Conservation (phyloP, 179 eudicot genomes). For the Patellifolia procumbens region DNA sequence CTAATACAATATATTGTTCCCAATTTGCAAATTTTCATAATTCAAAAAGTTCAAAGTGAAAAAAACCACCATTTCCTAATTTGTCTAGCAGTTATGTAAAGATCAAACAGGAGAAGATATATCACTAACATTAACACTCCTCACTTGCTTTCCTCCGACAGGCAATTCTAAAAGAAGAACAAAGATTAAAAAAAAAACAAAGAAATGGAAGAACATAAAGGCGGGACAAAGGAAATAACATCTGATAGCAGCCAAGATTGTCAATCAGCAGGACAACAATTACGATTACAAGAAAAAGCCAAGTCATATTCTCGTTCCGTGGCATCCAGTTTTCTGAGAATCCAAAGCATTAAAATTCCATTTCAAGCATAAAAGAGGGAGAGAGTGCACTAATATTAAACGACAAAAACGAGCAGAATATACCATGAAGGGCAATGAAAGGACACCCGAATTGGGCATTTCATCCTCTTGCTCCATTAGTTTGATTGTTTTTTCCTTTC, state of each 20-base stretch:
- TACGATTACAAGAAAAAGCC: not conserved
- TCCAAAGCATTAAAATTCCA: not conserved
- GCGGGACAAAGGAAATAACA: not conserved
- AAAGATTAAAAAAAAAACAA: not conserved
- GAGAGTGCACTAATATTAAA: not conserved
- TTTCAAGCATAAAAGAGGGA: not conserved
- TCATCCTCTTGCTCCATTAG: slow-evolving; percentile 72
- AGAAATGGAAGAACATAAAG: not conserved
- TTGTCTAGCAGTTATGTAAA: not conserved
- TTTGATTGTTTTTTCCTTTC: slow-evolving; percentile 70
- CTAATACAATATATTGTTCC: not conserved
- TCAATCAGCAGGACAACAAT: not conserved
- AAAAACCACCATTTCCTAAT: too few species aligned
- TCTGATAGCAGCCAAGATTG: not conserved
- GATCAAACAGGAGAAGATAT: not conserved
- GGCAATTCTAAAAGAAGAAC: not conserved
- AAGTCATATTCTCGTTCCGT: not conserved
- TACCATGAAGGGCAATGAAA: slow-evolving; percentile 96
- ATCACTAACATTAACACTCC: not conserved
- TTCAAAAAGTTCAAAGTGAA: too few species aligned
- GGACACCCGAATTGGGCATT: slow-evolving; percentile 74
- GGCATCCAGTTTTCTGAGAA: not conserved
- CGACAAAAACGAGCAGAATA: not conserved
- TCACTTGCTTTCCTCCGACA: not conserved
- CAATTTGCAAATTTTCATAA: not conserved